phyloP scores from a whole-genome alignment of 352 stramenopile species.

The Pythium rishiriense region DNA sequence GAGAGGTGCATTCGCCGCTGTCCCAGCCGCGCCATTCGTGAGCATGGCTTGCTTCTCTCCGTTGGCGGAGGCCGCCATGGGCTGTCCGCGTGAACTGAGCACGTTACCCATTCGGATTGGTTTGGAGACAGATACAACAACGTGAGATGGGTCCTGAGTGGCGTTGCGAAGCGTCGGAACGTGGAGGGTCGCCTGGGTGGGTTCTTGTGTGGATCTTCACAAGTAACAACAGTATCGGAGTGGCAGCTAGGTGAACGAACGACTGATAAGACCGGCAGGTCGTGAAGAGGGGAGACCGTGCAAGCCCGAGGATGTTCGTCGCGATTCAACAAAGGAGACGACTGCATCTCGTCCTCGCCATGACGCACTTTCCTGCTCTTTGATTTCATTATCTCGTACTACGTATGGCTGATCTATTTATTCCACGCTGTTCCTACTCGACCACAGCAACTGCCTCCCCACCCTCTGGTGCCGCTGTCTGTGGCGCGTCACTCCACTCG shows the following conservation, averaged over 20 bases:
- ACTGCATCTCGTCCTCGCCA: too few relatives aligned
- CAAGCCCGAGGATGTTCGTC: too few relatives aligned
- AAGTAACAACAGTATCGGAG: background rate
- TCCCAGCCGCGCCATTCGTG: background rate
- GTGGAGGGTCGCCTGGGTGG: background rate
- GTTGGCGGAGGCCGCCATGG: slow-evolving; percentile 1
- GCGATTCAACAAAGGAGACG: too few relatives aligned
- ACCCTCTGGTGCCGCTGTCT: background rate
- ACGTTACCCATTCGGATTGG: slow-evolving; percentile 25
- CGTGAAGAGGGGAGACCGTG: too few relatives aligned
- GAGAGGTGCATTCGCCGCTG: slow-evolving; percentile 18
- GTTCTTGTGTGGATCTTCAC: background rate
- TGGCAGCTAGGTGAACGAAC: too few relatives aligned
- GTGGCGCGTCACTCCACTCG: slow-evolving; percentile 15
- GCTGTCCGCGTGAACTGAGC: slow-evolving; percentile 12
- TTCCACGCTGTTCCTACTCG: slow-evolving; percentile 13
- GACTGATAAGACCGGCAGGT: too few relatives aligned
- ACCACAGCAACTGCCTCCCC: background rate
- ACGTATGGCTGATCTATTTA: background rate
- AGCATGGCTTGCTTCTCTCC: slow-evolving; percentile 3
- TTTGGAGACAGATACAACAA: background rate
- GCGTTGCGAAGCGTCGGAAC: background rate
- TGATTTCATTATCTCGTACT: background rate
- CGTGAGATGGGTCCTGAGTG: background rate
- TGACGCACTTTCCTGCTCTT: background rate